These are phyloP conservation scores for Saccharomyces hybrid DNA, from an alignment of 1,139 yeast species.

Conservation along the genomic window DNA sequence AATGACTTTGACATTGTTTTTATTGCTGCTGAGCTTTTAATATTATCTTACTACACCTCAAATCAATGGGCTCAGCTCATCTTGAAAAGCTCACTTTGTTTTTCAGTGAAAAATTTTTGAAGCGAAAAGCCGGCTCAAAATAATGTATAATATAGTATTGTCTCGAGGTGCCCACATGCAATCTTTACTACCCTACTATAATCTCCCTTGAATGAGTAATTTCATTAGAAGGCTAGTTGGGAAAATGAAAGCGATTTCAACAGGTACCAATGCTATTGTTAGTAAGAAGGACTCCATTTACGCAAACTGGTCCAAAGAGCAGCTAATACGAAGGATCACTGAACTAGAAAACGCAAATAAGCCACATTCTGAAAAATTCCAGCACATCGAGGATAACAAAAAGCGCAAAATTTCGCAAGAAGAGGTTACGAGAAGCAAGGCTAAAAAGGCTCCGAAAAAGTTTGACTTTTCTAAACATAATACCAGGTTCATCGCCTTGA, in stretches of 20 bases:
- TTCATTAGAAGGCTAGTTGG: background rate
- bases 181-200: background rate
- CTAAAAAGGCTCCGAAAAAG: constrained; percentile 32
- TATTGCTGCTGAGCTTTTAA: background rate
- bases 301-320: constrained; percentile 35
- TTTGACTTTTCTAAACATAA: constrained; percentile 64
- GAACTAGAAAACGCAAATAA: constrained; percentile 23
- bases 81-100: background rate
- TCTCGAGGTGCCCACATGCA: background rate
- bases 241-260: background rate
- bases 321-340: constrained; percentile 33
- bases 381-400: constrained; percentile 3
- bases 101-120: background rate
- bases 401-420: constrained; percentile 7
- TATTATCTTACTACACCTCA: background rate
- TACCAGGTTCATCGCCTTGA: constrained; percentile 68
- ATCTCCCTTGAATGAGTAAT: background rate
- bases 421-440: constrained; percentile 3
- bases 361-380: background rate
- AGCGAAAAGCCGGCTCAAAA: background rate
- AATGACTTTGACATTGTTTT: constrained; percentile 30
- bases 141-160: background rate
- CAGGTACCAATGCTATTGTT: background rate
- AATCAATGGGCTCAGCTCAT: background rate
- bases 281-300: constrained; percentile 12